phyloP scores from a whole-genome alignment of 495 filamentous ascomycete species.

The Penicillium waksmanii region DNA sequence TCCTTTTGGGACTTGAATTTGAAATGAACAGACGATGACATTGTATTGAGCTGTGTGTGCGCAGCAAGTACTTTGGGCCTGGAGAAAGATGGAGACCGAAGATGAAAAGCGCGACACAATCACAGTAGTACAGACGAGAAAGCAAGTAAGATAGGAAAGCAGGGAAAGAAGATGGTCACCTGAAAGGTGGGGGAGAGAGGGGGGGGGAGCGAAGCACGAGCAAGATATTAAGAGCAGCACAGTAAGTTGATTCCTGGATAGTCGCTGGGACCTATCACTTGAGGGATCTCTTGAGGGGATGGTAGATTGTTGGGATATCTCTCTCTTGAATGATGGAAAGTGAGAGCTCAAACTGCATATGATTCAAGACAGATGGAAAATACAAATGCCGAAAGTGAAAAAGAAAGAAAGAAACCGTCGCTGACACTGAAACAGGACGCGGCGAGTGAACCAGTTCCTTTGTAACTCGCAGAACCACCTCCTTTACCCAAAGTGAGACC shows the following conservation, averaged over 20 bases:
- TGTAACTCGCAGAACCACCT: conserved; percentile 26
- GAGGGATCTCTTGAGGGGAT: conserved; percentile 24
- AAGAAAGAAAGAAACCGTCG: conserved; percentile 18
- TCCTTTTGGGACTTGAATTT: conserved; percentile 99
- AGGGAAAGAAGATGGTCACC: neutral
- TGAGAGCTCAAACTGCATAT: conserved; percentile 43
- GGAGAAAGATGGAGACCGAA: conserved; percentile 36
- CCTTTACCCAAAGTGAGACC: conserved; percentile 17
- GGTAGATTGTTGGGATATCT: conserved; percentile 30
- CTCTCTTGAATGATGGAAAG: conserved; percentile 37
- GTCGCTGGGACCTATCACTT: conserved; percentile 34
- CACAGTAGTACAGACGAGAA: conserved; percentile 31
- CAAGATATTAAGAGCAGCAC: conserved; percentile 20
- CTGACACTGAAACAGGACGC: conserved; percentile 7
- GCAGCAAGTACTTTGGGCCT: conserved; percentile 11
- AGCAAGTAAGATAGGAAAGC: neutral
- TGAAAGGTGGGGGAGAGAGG: conserved; percentile 7
- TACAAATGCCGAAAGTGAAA: conserved; percentile 32
- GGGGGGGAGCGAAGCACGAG: neutral
- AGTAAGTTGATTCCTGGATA: conserved; percentile 26
- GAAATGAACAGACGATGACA: conserved; percentile 99
- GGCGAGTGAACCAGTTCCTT: conserved; percentile 22
- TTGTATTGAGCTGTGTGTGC: conserved; percentile 59
- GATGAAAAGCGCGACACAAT: conserved; percentile 35
- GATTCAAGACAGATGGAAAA: conserved; percentile 40